Base-by-base conservation (phyloP, 805 yeast species). In the Cyberlindnera nakhonratchasimensis region DNA sequence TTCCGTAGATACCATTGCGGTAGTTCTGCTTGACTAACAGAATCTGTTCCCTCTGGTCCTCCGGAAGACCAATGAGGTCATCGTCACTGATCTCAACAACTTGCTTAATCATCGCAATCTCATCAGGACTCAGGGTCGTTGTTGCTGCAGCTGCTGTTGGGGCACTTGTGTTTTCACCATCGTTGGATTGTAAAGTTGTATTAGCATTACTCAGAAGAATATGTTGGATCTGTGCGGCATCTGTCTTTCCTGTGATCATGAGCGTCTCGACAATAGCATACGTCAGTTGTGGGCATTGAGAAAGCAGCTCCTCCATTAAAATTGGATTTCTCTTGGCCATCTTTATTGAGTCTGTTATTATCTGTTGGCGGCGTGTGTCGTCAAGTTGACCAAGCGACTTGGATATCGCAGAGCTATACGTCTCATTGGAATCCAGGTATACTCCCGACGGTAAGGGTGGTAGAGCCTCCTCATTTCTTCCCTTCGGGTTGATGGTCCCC, bases 201-300 rank as follows among this genome's bases (percentile, higher is more conserved):
- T 17, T 19, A 11, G 45, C 32, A 17, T 13, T 38, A 24, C 38
- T 51, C n/a, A 59, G 20, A 14, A 53, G 65, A 43, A 81, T 58
- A 46, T 83, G 62, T 4, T 81, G 31, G 9, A 55, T 44, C 7
- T 40, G 43, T 5, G 32, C 33, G 9, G 44, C 35, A 5, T 41
- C 34, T 1, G 31, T 38, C 13, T 30, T 47, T 1, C 41, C 40
- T 6, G 60, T 45, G 10, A 39, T 64, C 48, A 82, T 57, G 47
- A 87, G 63, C 2, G 81, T 69, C 56, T 90, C 96, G 3, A 89
- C 91, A 22, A 87, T 67, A 0, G 96, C 93, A 60, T 80, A 88
- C 2, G 86, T 67, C 34, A 91, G 67, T 60, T 91, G 97, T 0
- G 97, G 97, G 45, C 80, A 79, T 48, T 77, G 77, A 21, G 71